phyloP scores from a whole-genome alignment of 805 yeast genomes.

The Clavispora asparagi region DNA sequence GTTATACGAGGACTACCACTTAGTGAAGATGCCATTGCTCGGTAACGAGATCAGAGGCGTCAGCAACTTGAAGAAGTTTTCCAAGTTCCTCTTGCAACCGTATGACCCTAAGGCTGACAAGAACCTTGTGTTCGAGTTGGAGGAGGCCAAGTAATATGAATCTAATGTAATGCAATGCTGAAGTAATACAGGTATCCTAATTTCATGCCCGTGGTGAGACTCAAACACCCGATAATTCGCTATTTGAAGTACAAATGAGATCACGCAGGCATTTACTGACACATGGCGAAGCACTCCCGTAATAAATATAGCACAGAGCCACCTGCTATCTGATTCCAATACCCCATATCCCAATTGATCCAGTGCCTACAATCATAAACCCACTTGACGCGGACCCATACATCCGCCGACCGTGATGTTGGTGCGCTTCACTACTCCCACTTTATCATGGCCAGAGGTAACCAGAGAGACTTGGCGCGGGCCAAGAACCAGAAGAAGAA shows the following conservation, averaged over 20 bases:
- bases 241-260: too few species aligned
- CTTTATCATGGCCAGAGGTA: conserved; percentile 81
- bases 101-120: conserved; percentile 65
- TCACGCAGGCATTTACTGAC: too few species aligned
- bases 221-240: too few species aligned
- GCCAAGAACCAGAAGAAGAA: conserved; percentile 81
- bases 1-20: conserved; percentile 93
- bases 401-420: background rate
- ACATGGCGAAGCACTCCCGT: too few species aligned
- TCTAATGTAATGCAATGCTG: background rate
- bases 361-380: too few species aligned
- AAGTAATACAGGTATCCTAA: too few species aligned
- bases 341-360: too few species aligned
- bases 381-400: background rate
- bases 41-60: conserved; percentile 95
- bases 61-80: conserved; percentile 76
- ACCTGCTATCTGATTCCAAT: too few species aligned
- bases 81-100: conserved; percentile 73
- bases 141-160: conserved; percentile 33
- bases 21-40: conserved; percentile 91
- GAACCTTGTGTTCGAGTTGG: conserved; percentile 48
- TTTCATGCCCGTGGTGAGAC: too few species aligned
- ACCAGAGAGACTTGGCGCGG: conserved; percentile 92
- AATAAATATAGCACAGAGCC: too few species aligned
- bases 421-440: background rate